Base-by-base conservation (phyloP, 306 rosid species). In the Cicer pinnatifidum region DNA sequence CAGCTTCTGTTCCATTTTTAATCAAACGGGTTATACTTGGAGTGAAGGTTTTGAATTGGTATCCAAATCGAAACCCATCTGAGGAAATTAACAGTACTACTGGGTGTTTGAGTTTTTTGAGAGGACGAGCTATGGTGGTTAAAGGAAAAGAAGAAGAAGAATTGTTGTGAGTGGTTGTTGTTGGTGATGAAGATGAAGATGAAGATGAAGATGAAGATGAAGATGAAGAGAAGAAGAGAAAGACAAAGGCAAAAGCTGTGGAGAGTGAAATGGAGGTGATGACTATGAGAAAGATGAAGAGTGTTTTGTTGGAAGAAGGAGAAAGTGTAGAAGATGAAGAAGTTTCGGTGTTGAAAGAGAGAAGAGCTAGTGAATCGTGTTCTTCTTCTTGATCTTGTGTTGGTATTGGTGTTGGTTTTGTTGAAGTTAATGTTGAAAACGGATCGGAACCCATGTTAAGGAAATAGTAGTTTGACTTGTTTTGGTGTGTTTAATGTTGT, bases 51-150 rank as follows among this genome's bases (percentile, higher is more conserved):
- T 95, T 95, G 99, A 85, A 92, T 71, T 95, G 99, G 84, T 95
- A 95, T 7, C 99, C 99, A 62, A 95, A 95, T 63, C 99, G 89
- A 28, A 95, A 95, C 38, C 99, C 99, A 11, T 95, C 99, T 0
- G 97, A 95, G 73, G 99, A 95, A 71, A 95, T 79, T 57, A 95
- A 33, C 6, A 95, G 63, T 0, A 95, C 97, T 0, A 86, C 90
- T 0, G 97, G 88, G 28, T 28, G 97, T 20, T 80, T 71, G 56
- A 95, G 93, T 47, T 90, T 95, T 3, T 43, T 35, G 70, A 95
- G 89, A 56, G 93, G 63, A 9, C 96, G 97, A 15, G 97, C 78
- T 7, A 51, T 39, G 10, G 82, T 7, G 39, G 63, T 63, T 20
- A 62, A 0, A 8, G 61, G 17, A 2, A 43, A 3, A 1, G 75